A percentile compares a stretch with the other conserved stretches of the same genome.
These are phyloP conservation scores for Suillus luteus DNA, from an alignment of 768 basidiomycete species.

Conservation along the genomic window DNA sequence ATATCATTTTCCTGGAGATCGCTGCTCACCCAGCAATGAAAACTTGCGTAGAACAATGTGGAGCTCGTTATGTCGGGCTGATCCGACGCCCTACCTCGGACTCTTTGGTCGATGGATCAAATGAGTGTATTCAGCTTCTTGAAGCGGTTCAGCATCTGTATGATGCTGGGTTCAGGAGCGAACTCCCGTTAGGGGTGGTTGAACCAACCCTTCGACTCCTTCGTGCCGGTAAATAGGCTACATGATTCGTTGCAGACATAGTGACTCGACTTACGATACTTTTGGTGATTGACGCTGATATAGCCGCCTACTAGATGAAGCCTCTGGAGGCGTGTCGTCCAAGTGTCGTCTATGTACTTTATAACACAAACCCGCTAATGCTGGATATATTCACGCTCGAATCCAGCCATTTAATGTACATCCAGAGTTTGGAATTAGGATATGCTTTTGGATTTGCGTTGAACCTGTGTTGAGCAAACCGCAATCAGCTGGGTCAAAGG, in stretches of 20 bases:
- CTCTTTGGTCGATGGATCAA: not conserved
- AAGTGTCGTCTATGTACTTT: not conserved
- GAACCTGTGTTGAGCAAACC: not conserved
- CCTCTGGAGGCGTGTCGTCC: not conserved
- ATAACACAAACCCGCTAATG: not conserved
- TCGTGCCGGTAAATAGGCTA: not conserved
- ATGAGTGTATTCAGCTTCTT: constrained; percentile 1
- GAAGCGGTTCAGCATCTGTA: not conserved
- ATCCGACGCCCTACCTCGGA: constrained; percentile 34
- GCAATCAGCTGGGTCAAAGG: not conserved
- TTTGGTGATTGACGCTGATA: not conserved
- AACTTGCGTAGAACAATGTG: constrained; percentile 36
- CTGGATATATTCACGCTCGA: not conserved
- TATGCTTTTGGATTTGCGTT: not conserved
- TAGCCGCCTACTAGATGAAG: not conserved
- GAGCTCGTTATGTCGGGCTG: constrained; percentile 31
- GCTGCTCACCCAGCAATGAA: constrained; percentile 39
- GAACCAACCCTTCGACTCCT: constrained; percentile 2
- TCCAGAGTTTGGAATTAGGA: not conserved
- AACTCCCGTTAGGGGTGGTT: not conserved
- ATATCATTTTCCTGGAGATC: constrained; percentile 34
- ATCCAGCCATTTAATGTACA: not conserved
- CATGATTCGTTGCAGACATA: not conserved
- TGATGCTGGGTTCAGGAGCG: constrained; percentile 1
- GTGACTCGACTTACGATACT: not conserved